Evolutionary conservation across 2,329 filamentous ascomycete genomes (phyloP).

Genomic region (Allantophomopsis cytisporea): DNA sequence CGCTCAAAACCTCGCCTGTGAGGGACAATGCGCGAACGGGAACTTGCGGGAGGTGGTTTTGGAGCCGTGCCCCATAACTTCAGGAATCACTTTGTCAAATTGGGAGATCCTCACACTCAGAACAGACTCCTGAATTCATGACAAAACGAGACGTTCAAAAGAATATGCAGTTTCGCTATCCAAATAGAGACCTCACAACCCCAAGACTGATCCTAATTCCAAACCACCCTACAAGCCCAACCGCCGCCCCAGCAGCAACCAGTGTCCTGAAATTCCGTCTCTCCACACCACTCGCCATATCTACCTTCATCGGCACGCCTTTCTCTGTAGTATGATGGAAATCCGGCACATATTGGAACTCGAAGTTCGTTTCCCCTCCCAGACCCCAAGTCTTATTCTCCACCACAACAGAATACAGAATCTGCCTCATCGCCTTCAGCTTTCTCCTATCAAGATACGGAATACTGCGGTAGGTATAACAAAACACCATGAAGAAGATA

Average conservation of each 20-base stretch:
- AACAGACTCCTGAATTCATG: no score
- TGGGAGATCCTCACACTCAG: no score
- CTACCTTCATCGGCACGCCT: slow-evolving; percentile 3
- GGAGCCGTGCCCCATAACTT: no score
- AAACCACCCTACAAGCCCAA: slow-evolving; percentile 15
- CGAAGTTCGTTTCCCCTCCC: slow-evolving; percentile 47
- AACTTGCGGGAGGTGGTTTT: no score
- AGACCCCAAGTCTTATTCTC: slow-evolving; percentile 46
- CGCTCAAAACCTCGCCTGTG: no score
- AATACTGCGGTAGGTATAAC: slow-evolving; percentile 33
- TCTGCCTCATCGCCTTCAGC: slow-evolving; percentile 22
- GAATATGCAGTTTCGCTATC: not conserved
- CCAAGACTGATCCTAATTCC: slow-evolving; percentile 6
- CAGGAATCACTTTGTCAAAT: no score
- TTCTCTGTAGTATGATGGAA: slow-evolving; percentile 24
- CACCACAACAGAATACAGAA: slow-evolving; percentile 47
- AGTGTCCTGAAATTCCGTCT: slow-evolving; percentile 31
- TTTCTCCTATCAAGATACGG: slow-evolving; percentile 28
- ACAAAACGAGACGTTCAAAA: no score
- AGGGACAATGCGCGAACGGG: no score
- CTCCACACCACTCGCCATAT: slow-evolving; percentile 24
- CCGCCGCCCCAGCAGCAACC: slow-evolving; percentile 20
- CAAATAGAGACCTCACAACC: not conserved
- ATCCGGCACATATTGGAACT: slow-evolving; percentile 57
- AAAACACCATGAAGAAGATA: slow-evolving; percentile 15